Percentiles rank a stretch among this genome's conserved stretches.
Conservation (phyloP, 2,329 filamentous ascomycete genomes). For the Phialocephala subalpina region DNA sequence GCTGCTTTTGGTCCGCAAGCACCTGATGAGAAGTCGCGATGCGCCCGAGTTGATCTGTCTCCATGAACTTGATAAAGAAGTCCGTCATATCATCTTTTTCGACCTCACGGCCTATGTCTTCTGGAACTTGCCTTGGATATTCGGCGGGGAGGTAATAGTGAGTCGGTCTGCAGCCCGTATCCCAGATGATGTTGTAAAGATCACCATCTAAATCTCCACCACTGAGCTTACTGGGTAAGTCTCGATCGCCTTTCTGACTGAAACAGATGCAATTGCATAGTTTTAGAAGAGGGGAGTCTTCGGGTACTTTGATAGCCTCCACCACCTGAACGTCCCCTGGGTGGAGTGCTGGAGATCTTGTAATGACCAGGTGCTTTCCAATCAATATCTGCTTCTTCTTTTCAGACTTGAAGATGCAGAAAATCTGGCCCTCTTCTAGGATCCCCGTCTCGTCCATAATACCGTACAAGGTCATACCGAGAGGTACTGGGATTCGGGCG, state of each 20-base stretch:
- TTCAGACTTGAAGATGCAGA: conserved; percentile 53
- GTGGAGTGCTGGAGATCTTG: conserved; percentile 82
- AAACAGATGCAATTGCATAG: conserved; percentile 83
- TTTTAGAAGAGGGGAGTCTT: conserved; percentile 63
- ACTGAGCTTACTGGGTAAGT: conserved; percentile 79
- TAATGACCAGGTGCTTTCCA: conserved; percentile 61
- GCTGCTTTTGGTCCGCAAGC: conserved; percentile 63
- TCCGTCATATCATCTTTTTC: conserved; percentile 72
- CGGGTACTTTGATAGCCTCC: conserved; percentile 66
- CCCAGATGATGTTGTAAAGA: conserved; percentile 82
- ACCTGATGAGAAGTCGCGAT: conserved; percentile 72
- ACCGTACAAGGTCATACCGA: conserved; percentile 79
- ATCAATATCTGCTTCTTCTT: neutral
- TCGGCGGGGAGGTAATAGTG: conserved; percentile 66
- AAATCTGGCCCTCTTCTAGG: conserved; percentile 73
- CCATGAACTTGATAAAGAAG: conserved; percentile 84
- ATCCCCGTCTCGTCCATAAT: conserved; percentile 83
- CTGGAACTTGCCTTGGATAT: conserved; percentile 67
- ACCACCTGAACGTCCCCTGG: conserved; percentile 81
- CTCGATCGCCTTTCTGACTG: conserved; percentile 72
- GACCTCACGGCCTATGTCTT: conserved; percentile 69
- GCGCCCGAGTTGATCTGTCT: conserved; percentile 68
- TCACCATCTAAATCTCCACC: conserved; percentile 89
- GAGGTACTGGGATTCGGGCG: conserved; percentile 73
- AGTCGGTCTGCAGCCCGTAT: conserved; percentile 57